Evolutionary conservation across 768 basidiomycete genomes (phyloP).

Genomic region (Naganishia friedmannii): DNA sequence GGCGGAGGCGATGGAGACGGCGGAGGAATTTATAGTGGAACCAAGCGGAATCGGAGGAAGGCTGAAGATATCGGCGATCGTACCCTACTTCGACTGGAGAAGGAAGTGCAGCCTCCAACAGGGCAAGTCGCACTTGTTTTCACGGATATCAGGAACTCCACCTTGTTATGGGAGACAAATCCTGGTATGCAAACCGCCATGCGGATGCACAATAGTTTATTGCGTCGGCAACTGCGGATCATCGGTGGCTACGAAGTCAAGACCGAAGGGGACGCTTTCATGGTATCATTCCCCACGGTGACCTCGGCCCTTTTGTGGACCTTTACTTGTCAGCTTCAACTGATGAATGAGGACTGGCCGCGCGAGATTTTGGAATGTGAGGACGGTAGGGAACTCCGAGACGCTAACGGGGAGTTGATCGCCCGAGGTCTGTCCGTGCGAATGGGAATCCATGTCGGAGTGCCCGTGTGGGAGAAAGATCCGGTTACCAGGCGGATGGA

Average conservation of each 20-base stretch:
- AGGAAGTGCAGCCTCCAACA: constrained; percentile 76
- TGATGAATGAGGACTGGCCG: constrained; percentile 84
- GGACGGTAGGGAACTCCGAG: constrained; percentile 77
- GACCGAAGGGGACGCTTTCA: constrained; percentile 98
- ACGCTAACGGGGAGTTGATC: constrained; percentile 65
- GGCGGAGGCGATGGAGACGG: constrained; percentile 55
- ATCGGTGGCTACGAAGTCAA: constrained; percentile 99
- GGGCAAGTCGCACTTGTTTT: constrained; percentile 92
- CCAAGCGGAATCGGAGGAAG: constrained; percentile 42
- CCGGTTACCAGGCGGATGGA: constrained; percentile 93
- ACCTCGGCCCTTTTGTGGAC: constrained; percentile 86
- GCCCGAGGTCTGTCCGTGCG: constrained; percentile 87
- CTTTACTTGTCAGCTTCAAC: constrained; percentile 74
- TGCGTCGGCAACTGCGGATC: constrained; percentile 77
- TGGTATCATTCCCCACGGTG: constrained; percentile 92
- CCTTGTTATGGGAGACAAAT: constrained; percentile 92
- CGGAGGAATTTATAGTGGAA: constrained; percentile 24
- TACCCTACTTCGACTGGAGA: constrained; percentile 58
- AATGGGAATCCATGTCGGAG: constrained; percentile 95
- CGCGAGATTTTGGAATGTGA: constrained; percentile 86
- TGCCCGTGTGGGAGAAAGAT: constrained; percentile 84
- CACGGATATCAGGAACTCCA: constrained; percentile 96
- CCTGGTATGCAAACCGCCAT: constrained; percentile 93
- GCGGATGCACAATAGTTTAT: constrained; percentile 78
- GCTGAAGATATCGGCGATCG: constrained; percentile 51